These are phyloP conservation scores for Fusarium anthophilum DNA, from an alignment of 2,329 filamentous ascomycete species.

Conservation along the genomic window DNA sequence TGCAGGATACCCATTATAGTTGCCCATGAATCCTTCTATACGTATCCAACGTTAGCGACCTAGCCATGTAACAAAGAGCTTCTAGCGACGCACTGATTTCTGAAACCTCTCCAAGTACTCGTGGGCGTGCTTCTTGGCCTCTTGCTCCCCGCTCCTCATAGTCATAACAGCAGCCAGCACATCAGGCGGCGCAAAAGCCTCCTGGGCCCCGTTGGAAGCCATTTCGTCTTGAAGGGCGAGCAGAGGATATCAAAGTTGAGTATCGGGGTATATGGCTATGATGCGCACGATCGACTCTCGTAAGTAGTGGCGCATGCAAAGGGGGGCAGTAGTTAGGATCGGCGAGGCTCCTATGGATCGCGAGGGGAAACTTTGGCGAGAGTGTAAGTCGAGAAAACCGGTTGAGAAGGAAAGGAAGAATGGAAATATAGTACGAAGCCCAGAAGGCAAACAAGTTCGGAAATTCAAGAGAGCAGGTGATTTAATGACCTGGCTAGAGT, in stretches of 20 bases:
- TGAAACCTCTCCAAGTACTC: slow-evolving; percentile 94
- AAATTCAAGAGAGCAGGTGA: slow-evolving; percentile 15
- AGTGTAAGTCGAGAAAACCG: slow-evolving; percentile 1
- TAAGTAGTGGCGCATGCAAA: slow-evolving; percentile 40
- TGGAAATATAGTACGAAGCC: slow-evolving; percentile 5
- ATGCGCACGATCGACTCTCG: slow-evolving; percentile 35
- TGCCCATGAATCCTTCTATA: slow-evolving; percentile 88
- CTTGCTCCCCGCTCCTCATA: slow-evolving; percentile 86
- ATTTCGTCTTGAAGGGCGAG: slow-evolving; percentile 55
- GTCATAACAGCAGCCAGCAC: slow-evolving; percentile 89
- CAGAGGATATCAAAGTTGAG: not conserved
- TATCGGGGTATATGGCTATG: slow-evolving; percentile 15
- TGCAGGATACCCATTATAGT: slow-evolving; percentile 88
- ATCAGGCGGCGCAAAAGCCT: slow-evolving; percentile 76
- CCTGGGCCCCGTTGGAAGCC: slow-evolving; percentile 72
- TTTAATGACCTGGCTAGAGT: slow-evolving; percentile 36
- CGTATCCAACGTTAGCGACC: slow-evolving; percentile 17
- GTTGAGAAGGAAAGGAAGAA: slow-evolving; percentile 13
- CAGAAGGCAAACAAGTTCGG: slow-evolving; percentile 16
- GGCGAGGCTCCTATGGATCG: slow-evolving; percentile 8
- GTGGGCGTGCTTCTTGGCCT: slow-evolving; percentile 89
- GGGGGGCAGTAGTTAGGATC: slow-evolving; percentile 23
- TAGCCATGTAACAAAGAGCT: not conserved
- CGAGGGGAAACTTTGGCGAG: slow-evolving; percentile 7
- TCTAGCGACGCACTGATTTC: slow-evolving; percentile 79